Evolutionary conservation across 257 asterid genomes (phyloP), one percentile per base, ranked within the genome.

Genomic region (Ophiorrhiza pumila): DNA sequence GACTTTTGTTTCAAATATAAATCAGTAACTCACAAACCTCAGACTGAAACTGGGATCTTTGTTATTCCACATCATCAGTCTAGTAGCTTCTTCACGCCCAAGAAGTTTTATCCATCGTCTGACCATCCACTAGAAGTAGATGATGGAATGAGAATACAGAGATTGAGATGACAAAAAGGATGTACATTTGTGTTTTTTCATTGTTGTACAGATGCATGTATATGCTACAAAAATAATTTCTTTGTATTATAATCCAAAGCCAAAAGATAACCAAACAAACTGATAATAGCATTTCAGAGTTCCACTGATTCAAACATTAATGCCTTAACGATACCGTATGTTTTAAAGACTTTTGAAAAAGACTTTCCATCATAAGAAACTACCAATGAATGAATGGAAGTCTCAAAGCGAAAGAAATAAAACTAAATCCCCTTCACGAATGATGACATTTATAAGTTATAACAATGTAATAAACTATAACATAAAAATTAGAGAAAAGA

Each of bases 41-140:
- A 92, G 85, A 81, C 96, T 87, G 80, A 87, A 92, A 68, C 80
- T 76, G 75, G 98, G 98, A 82, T 84, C 88, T 18, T 81, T 74
- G 80, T 93, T 93, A 72, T 93, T 93, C 98, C 97, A 93, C 45
- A 62, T 79, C 98, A 91, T 91, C 73, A 93, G 84, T 78, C 83
- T 83, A 78, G 85, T 77, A 75, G 97, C 89, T 72, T 85, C 88
- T 75, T 93, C 96, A 61, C 32, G 71, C 66, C 98, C 98, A 78
- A 88, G 79, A 78, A 84, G 80, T 50, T 83, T 88, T 64, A 80
- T 83, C 98, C 97, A 93, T 69, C 97, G 88, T 79, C 98, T 88
- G 83, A 91, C 97, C 98, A 93, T 93, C 98, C 98, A 93, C 98
- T 93, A 72, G 68, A 73, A 69, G 69, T 34, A 29, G 35, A 23